Evolutionary conservation across 768 basidiomycete species (phyloP), one percentile per base, ranked within the genome.

Genomic region (Termitomyces sp.): DNA sequence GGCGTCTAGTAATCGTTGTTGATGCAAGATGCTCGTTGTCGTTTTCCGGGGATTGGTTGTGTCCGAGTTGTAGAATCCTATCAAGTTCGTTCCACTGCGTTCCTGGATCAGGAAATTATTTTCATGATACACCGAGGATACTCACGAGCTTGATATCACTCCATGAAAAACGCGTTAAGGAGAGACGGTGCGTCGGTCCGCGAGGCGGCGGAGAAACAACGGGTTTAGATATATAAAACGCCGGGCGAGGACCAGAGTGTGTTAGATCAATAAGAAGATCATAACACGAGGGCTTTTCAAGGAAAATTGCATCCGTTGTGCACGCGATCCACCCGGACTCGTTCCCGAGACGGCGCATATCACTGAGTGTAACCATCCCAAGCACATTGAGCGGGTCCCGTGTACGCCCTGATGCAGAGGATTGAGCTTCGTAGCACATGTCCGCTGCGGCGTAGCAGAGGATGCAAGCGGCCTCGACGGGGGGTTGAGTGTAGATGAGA

Each of bases 291-390:
- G 91, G 86, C 65, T 86, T 89, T 59, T 94, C 91, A 41, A 92
- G 73, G 70, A 89, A 93, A 16, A 94, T 81, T 9, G 90, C 85
- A 59, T 94, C 91, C 2, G 91, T 91, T 10, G 91, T 90, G 64
- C 91, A 93, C 31, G 91, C 91, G 51, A 93, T 82, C 90, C 90
- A 94, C 18, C 91, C 91, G 6, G 79, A 73, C 5, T 88, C 88
- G 2, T 78, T 76, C 66, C 86, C 88, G 50, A 93, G 65, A 56
- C 81, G 76, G 55, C 84, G 83, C 40, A 90, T 66, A 64, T 94
- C 91, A 43, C 76, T 83, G 0, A 94, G 76, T 0, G 89, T 92
- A 29, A 93, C 79, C 81, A 90, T 86, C 0, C 91, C 91, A 3
- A 94, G 77, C 2, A 91, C 88, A 56, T 74, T 81, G 52, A 88